Base-by-base conservation (phyloP, 2,329 filamentous ascomycete genomes). In the Xylaria sp. region DNA sequence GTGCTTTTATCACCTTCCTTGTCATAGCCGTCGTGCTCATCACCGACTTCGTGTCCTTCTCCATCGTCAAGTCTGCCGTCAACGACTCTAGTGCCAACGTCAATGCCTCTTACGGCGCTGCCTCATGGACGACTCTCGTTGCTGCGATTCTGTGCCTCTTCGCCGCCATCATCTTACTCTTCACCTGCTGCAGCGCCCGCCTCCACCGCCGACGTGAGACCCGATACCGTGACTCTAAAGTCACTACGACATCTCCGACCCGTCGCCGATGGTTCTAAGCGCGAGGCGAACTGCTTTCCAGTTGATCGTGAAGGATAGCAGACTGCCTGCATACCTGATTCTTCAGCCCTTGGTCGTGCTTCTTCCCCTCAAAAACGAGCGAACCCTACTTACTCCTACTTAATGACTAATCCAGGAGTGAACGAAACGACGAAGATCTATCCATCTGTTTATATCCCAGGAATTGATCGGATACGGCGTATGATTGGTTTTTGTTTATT, bases 171-270 rank as follows among this genome's bases (percentile, higher is more conserved):
- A 73, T 91, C 59, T 84, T 91, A 66, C 86, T 91, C 73, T 81
- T 90, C 72, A 88, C 87, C 7, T 91, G 89, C 84, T 90, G 86
- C 80, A 84, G 83, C 64, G 81, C 83, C 9, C 80, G 86, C n/a
- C 55, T 82, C 73, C 81, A 81, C 73, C 79, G 79, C 68, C 77
- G 79, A 49, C 80, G 80, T 70, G 79, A 79, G 73, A 66, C 64
- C 28, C 65, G 65, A 20, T 67, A 67, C 63, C 68, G 62, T 31
- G 69, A 70, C n/a, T 48, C 51, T 10, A 71, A 71, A 62, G 1
- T 66, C 49, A 3, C 64, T 0, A 1, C 66, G 5, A 12, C 62
- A 1, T 39, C 54, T 2, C 15, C 62, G 13, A n/a, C 51, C 0
- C 64, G 69, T 12, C 61, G 68, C 9, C 60, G 71, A 1, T 71